Evolutionary conservation across 2,329 filamentous ascomycete species (phyloP), one percentile per base, ranked within the genome.

Genomic region (Sporothrix pseudoabietina): DNA sequence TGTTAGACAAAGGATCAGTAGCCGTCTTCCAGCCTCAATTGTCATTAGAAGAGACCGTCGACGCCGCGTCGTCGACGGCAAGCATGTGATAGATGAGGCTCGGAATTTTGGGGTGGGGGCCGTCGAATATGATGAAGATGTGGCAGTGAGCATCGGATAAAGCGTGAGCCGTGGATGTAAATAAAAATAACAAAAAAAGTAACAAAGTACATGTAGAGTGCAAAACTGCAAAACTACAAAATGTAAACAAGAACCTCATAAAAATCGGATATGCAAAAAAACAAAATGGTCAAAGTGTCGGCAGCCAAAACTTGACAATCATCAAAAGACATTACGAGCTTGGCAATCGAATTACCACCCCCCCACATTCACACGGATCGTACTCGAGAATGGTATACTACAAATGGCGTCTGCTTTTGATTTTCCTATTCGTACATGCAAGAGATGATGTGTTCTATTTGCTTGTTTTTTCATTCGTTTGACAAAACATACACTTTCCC

Each of bases 391-490:
- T 35, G 5, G 35, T 35, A 49, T 49, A 49, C 47, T 49, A n/a
- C n/a, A 39, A 59, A 9, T 35, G 55, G 19, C 32, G 22, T 26
- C 19, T 44, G 59, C 22, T 63, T 44, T 63, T 7, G 41, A 14
- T 10, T 35, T 59, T 63, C 26, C 44, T 68, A 68, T 47, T 68
- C 65, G 65, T 68, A 68, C 65, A 68, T 68, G 65, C 39, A 52
- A 49, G 59, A 32, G 19, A 32, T 52, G 39, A 52, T 68, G 16
- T 10, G 19, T 63, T 47, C 59, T 68, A 47, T 19, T 59, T 52
- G 22, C 22, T 44, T 39, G 12, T n/a, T 16, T 19, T 19, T 66
- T n/a, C 47, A 12, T 55, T 26, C 54, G 0, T 12, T n/a, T n/a
- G 47, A 19, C 35, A 30, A 9, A 26, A 2, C 26, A 26, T 35